A percentile compares a stretch with the other conserved stretches of the same genome.
Conservation (phyloP, 2,329 filamentous ascomycete species). For the Echinosphaeria canescens region DNA sequence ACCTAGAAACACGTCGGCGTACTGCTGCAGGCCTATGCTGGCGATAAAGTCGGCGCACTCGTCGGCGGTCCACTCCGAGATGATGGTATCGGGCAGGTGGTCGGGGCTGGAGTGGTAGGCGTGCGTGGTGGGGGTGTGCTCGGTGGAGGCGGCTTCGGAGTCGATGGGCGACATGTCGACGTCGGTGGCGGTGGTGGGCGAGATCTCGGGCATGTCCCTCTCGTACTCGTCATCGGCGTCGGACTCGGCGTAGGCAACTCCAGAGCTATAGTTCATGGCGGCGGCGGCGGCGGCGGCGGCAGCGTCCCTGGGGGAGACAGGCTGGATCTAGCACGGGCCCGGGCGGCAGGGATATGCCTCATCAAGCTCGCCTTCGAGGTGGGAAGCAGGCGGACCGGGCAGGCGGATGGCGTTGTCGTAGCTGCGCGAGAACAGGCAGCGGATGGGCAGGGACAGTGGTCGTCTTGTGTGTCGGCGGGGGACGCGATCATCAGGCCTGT, state of each 20-base stretch:
- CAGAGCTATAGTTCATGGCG: constrained; percentile 38
- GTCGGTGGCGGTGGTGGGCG: constrained; percentile 40
- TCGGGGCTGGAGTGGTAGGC: constrained; percentile 43
- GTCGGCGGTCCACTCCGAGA: constrained; percentile 63
- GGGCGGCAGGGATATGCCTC: too few relatives aligned
- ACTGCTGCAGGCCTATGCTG: constrained; percentile 60
- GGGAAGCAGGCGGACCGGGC: too few relatives aligned
- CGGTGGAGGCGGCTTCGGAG: constrained; percentile 45
- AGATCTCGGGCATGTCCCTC: constrained; percentile 45
- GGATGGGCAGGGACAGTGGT: too few relatives aligned
- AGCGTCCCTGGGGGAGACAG: too few relatives aligned
- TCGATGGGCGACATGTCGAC: constrained; percentile 50
- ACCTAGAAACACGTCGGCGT: constrained; percentile 56
- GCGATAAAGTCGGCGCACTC: constrained; percentile 81
- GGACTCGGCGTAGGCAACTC: constrained; percentile 55
- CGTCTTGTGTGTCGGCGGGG: too few relatives aligned
- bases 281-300: neutral
- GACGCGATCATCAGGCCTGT: too few relatives aligned
- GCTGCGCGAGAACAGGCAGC: too few relatives aligned
- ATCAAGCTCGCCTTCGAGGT: too few relatives aligned
- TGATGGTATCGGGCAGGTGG: constrained; percentile 49
- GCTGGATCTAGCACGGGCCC: too few relatives aligned
- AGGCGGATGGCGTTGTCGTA: too few relatives aligned
- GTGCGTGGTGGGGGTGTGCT: constrained; percentile 65
- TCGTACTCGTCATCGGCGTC: constrained; percentile 74